Evolutionary conservation across 2,329 filamentous ascomycete genomes (phyloP).

Genomic region (Hypomyces rosellus): DNA sequence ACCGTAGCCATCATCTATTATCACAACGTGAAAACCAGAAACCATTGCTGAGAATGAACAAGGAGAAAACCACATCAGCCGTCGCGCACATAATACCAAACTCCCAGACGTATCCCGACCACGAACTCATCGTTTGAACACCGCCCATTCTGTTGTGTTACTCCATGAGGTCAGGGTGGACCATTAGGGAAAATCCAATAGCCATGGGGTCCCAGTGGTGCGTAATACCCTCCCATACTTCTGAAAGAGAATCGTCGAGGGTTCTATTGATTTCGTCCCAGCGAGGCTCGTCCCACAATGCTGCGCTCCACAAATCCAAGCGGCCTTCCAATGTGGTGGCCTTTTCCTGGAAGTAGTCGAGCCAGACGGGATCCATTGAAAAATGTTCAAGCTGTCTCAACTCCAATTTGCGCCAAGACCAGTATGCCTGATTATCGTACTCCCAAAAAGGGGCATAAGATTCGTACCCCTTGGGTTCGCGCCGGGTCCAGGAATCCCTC

Average conservation of each 20-base stretch:
- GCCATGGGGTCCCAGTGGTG: conserved; percentile 4
- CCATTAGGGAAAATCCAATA: not conserved
- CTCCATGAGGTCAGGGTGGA: not conserved
- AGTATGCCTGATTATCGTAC: not conserved
- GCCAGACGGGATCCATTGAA: not conserved
- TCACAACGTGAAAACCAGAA: no score
- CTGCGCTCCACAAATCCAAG: conserved; percentile 11
- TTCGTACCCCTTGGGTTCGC: not conserved
- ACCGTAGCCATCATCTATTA: no score
- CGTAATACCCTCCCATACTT: not conserved
- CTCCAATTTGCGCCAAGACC: conserved; percentile 9
- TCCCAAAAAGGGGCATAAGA: conserved; percentile 9
- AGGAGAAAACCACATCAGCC: no score
- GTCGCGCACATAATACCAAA: no score
- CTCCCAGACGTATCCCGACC: no score
- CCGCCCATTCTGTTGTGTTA: no score
- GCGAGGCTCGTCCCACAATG: conserved; percentile 11
- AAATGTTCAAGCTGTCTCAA: not conserved
- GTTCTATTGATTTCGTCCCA: conserved; percentile 9
- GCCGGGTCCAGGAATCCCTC: conserved; percentile 9
- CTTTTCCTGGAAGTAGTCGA: conserved; percentile 3
- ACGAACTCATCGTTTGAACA: no score
- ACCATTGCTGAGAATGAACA: no score
- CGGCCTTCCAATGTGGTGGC: conserved; percentile 7
- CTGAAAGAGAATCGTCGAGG: conserved; percentile 2